phyloP scores from a whole-genome alignment of 2,329 filamentous ascomycete species.

The Claviceps fusiformis region DNA sequence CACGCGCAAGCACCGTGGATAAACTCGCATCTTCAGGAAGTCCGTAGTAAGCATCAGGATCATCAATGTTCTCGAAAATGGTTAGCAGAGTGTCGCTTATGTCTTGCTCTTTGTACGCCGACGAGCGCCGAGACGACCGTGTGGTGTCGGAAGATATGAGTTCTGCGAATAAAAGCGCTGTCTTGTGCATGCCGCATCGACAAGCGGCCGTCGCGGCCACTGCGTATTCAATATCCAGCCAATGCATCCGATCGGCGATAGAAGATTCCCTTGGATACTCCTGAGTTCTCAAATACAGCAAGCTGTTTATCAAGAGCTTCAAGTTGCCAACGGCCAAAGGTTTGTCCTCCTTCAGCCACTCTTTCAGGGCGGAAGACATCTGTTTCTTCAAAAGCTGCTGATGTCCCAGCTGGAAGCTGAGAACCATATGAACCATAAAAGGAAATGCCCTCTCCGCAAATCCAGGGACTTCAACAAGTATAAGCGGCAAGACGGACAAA shows the following conservation, averaged over 20 bases:
- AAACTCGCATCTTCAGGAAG: conserved; percentile 67
- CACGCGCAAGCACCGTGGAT: conserved; percentile 60
- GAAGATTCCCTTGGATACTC: conserved; percentile 61
- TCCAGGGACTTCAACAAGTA: conserved; percentile 51
- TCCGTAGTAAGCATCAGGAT: conserved; percentile 93
- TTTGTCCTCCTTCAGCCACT: conserved; percentile 40
- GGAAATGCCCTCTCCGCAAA: conserved; percentile 68
- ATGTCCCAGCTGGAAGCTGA: conserved; percentile 53
- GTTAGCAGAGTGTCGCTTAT: conserved; percentile 58
- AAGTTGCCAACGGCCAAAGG: conserved; percentile 44
- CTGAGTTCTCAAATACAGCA: conserved; percentile 83
- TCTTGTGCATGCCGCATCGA: conserved; percentile 73
- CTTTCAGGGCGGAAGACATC: conserved; percentile 52
- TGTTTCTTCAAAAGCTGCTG: conserved; percentile 43
- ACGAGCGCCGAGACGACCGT: conserved; percentile 53
- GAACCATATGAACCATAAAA: conserved; percentile 70
- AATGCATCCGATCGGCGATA: conserved; percentile 62
- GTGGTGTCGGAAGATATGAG: conserved; percentile 45
- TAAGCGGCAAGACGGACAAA: conserved; percentile 51
- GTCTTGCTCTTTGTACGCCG: conserved; percentile 36
- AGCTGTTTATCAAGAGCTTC: conserved; percentile 59
- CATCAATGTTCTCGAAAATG: conserved; percentile 87
- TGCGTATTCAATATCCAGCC: conserved; percentile 74
- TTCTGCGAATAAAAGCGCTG: conserved; percentile 73
- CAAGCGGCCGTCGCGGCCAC: conserved; percentile 58